Evolutionary conservation across 1,139 yeast genomes (phyloP), one percentile per base, ranked within the genome.

Genomic region (Hansenula sp.): DNA sequence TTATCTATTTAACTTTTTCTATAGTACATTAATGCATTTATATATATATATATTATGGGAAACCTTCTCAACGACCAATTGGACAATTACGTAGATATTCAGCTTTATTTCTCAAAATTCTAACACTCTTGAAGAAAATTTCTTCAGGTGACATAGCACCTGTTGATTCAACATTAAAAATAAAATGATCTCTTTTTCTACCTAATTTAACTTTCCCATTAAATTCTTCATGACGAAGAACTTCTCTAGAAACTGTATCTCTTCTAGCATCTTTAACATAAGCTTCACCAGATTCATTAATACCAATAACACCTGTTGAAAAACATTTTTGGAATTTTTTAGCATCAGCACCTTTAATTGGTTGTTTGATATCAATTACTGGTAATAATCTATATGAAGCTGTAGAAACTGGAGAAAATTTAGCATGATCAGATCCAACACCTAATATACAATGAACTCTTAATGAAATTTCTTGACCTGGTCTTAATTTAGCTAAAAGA

Each of bases 111-210:
- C 81, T 85, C 62, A 92, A 73, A 42, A 88, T 80, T 60, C 92
- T 76, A 43, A 92, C 85, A 45, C 94, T 79, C 65, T 92, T 92
- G 66, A 86, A 80, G 65, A 92, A 92, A 41, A 92, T 88, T 65
- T 90, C 97, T 57, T 87, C 96, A 19, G 98, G 96, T 25, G 88
- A 74, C 95, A 92, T 90, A 37, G 97, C 96, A 31, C 98, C 97
- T 4, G 96, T 82, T 44, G 94, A 82, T 65, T 92, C 98, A 41
- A 92, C 87, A 59, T 87, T 88, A 71, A 88, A 92, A 40, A 92
- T 86, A 61, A 92, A 92, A 58, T 92, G 96, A 61, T 86, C 95
- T 63, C 96, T 81, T 55, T 74, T 75, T 65, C 98, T 79, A 32
- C 97, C 98, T 44, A 92, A 73, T 62, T 84, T 84, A 43, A 92